A percentile compares a stretch with the other conserved stretches of the same genome.
Evolutionary conservation across 2,329 filamentous ascomycete genomes (phyloP).

Genomic region (Stagonosporopsis tanaceti): DNA sequence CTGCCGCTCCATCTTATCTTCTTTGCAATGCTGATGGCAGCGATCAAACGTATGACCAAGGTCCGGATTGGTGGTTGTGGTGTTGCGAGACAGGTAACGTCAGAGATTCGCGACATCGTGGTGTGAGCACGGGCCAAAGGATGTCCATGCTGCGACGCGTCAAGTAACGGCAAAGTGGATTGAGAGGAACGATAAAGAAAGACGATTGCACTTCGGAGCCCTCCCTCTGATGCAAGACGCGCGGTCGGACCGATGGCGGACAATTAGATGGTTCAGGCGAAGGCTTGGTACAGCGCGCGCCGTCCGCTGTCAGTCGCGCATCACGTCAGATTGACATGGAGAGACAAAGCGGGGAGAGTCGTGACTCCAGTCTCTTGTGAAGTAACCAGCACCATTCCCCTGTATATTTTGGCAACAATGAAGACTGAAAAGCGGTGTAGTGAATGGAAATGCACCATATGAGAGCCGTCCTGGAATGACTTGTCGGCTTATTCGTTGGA

Average conservation of each 20-base stretch:
- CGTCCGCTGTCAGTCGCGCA: background rate
- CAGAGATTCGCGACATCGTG: slow-evolving; percentile 40
- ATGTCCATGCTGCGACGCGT: slow-evolving; percentile 15
- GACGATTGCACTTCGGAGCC: slow-evolving; percentile 1
- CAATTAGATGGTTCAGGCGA: slow-evolving; percentile 7
- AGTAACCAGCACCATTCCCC: background rate
- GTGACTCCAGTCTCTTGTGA: background rate
- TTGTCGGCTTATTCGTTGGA: background rate
- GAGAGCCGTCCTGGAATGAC: background rate
- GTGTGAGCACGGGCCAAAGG: slow-evolving; percentile 33
- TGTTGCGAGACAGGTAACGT: slow-evolving; percentile 39
- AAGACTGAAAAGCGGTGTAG: background rate
- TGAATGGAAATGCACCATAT: background rate
- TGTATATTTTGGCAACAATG: background rate
- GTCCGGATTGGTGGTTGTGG: slow-evolving; percentile 31
- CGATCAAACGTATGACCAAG: slow-evolving; percentile 21
- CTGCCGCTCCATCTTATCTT: slow-evolving; percentile 23
- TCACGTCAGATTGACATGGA: background rate
- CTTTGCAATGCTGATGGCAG: slow-evolving; percentile 33
- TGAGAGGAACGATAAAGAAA: slow-evolving; percentile 20
- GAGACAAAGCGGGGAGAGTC: background rate
- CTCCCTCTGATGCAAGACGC: slow-evolving; percentile 17
- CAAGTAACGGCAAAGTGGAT: slow-evolving; percentile 29
- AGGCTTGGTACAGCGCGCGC: background rate
- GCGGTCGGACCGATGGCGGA: background rate